Conservation (phyloP, 495 filamentous ascomycete genomes). For the Gamarada debralockiae region DNA sequence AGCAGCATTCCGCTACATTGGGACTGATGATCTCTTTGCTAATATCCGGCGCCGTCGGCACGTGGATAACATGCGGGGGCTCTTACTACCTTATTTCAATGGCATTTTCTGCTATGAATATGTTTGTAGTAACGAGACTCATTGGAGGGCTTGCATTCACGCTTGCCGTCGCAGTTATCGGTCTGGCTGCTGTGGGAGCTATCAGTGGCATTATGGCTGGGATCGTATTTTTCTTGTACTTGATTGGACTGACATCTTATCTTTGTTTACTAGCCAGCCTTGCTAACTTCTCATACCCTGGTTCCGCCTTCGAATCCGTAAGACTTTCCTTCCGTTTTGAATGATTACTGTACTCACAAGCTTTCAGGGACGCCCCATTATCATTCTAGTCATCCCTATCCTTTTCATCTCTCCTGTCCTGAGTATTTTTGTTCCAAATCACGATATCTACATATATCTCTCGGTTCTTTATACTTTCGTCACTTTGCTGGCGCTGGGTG, state of each 20-base stretch:
- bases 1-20: conserved; percentile 49
- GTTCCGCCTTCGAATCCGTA: conserved; percentile 46
- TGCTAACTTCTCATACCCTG: conserved; percentile 54
- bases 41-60: conserved; percentile 53
- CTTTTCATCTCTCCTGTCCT: conserved; percentile 44
- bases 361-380: conserved; percentile 7
- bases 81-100: conserved; percentile 59
- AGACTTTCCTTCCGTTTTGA: neutral
- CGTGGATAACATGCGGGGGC: conserved; percentile 55
- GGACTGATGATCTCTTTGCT: conserved; percentile 55
- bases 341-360: neutral
- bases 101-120: conserved; percentile 57
- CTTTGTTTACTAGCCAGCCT: conserved; percentile 44
- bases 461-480: conserved; percentile 41
- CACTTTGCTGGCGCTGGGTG: conserved; percentile 34
- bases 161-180: conserved; percentile 41
- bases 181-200: conserved; percentile 43
- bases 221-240: conserved; percentile 46
- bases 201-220: conserved; percentile 33
- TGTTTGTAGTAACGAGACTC: conserved; percentile 55
- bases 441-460: conserved; percentile 44
- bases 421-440: conserved; percentile 35
- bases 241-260: conserved; percentile 43
- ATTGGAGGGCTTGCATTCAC: conserved; percentile 56
- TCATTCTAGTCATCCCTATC: conserved; percentile 37